Conservation (phyloP, 1,139 yeast genomes). For the Candida labiduridarum region DNA sequence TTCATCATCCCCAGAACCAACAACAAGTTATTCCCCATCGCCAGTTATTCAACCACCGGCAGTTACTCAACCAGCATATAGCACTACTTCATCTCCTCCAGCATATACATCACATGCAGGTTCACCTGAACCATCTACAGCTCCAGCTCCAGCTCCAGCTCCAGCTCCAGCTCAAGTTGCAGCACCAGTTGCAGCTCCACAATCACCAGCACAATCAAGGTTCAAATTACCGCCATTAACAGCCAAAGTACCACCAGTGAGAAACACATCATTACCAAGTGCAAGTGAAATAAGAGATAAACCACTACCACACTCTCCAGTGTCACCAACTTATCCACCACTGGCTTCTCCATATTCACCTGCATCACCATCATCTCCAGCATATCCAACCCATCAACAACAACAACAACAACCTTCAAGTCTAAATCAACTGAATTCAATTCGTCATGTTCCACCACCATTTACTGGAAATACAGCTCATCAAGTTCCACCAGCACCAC, state of each 20-base stretch:
- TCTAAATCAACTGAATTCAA: not conserved
- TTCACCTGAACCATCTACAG: constrained; percentile 14
- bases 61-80: constrained; percentile 9
- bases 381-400: constrained; percentile 2
- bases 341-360: not conserved
- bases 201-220: constrained; percentile 18
- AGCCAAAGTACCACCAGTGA: constrained; percentile 32
- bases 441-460: constrained; percentile 8
- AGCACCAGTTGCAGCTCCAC: constrained; percentile 15
- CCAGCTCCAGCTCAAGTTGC: constrained; percentile 16
- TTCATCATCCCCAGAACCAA: constrained; percentile 6
- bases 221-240: constrained; percentile 32
- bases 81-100: constrained; percentile 15
- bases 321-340: constrained; percentile 5
- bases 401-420: constrained; percentile 5
- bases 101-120: constrained; percentile 8
- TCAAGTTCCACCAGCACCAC: constrained; percentile 12
- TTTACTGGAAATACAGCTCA: not conserved
- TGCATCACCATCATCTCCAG: constrained; percentile 4
- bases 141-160: constrained; percentile 18
- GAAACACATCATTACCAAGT: constrained; percentile 31
- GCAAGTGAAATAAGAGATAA: constrained; percentile 6
- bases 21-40: constrained; percentile 12
- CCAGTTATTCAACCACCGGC: constrained; percentile 18
- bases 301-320: constrained; percentile 11